Evolutionary conservation across 768 basidiomycete genomes (phyloP).

Genomic region (Albatrellus ellisii): DNA sequence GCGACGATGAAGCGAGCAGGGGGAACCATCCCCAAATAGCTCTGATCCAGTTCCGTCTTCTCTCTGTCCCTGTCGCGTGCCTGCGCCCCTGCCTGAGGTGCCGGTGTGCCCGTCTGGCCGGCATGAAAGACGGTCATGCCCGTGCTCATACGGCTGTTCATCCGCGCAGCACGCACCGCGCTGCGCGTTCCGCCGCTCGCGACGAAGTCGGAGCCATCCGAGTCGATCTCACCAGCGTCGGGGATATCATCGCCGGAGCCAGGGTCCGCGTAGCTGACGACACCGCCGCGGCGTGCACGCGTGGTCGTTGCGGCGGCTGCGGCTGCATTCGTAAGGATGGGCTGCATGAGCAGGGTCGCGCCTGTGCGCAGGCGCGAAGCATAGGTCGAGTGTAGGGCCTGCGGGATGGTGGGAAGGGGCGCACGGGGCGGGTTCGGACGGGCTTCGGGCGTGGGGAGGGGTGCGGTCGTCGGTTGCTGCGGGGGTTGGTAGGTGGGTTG

Average conservation of each 20-base stretch:
- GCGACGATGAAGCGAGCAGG: conserved; percentile 66
- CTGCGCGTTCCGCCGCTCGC: conserved; percentile 51
- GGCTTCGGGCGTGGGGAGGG: conserved; percentile 17
- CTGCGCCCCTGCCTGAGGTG: conserved; percentile 20
- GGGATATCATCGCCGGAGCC: conserved; percentile 73
- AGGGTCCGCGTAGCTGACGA: conserved; percentile 80
- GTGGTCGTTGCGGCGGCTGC: conserved; percentile 24
- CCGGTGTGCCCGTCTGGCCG: conserved; percentile 26
- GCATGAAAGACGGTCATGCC: conserved; percentile 43
- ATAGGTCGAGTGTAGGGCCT: conserved; percentile 75
- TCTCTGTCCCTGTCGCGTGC: conserved; percentile 16
- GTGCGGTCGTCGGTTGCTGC: conserved; percentile 16
- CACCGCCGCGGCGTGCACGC: conserved; percentile 41
- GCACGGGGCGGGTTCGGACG: conserved; percentile 24
- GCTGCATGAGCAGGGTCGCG: conserved; percentile 82
- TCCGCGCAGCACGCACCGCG: conserved; percentile 25
- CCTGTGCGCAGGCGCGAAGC: conserved; percentile 87
- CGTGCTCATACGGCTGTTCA: conserved; percentile 1
- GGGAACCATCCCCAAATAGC: conserved; percentile 78
- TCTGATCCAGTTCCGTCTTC: conserved; percentile 66
- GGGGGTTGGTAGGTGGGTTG: conserved; percentile 26
- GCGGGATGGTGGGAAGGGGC: conserved; percentile 40
- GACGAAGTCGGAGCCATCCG: conserved; percentile 74
- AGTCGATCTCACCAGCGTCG: conserved; percentile 71
- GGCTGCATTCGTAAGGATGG: conserved; percentile 36